These are phyloP conservation scores for Udeniomyces megalosporus DNA, from an alignment of 768 basidiomycete genomes.

Conservation along the genomic window DNA sequence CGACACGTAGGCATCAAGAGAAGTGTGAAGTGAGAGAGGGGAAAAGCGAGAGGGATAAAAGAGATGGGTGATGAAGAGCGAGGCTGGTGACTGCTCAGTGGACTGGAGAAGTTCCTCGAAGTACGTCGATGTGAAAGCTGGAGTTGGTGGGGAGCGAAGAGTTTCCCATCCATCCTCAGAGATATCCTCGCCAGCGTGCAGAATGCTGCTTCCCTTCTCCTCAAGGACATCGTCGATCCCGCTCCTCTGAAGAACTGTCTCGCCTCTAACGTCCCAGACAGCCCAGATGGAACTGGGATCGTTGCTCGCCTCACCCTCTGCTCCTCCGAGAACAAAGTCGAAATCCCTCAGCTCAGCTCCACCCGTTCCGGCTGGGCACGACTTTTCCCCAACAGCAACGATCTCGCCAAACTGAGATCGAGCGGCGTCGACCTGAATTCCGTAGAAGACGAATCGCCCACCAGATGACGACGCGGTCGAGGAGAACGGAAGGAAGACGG, in stretches of 20 bases:
- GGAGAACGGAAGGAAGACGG: constrained; percentile 54
- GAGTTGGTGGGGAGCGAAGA: neutral
- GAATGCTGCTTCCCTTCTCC: neutral
- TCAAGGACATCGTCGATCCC: constrained; percentile 29
- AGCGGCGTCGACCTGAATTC: constrained; percentile 6
- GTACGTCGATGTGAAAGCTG: constrained; percentile 48
- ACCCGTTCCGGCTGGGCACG: constrained; percentile 18
- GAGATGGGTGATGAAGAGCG: constrained; percentile 64
- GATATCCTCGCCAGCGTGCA: neutral
- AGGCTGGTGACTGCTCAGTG: constrained; percentile 37
- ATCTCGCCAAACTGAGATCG: constrained; percentile 15
- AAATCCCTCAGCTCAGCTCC: constrained; percentile 15
- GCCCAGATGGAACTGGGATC: constrained; percentile 39
- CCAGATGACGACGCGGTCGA: constrained; percentile 42
- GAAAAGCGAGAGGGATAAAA: constrained; percentile 83
- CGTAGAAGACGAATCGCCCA: constrained; percentile 56
- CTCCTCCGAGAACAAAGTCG: neutral
- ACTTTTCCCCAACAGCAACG: constrained; percentile 15
- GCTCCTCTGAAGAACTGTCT: constrained; percentile 48
- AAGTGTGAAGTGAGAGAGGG: constrained; percentile 56
- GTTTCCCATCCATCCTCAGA: constrained; percentile 1
- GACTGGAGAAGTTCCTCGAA: constrained; percentile 61
- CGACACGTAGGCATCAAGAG: constrained; percentile 66
- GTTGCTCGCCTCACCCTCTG: neutral
- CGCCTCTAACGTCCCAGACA: constrained; percentile 68